Evolutionary conservation across 441 rosid genomes (phyloP).

Genomic region (Arabidopsis lyrata): DNA sequence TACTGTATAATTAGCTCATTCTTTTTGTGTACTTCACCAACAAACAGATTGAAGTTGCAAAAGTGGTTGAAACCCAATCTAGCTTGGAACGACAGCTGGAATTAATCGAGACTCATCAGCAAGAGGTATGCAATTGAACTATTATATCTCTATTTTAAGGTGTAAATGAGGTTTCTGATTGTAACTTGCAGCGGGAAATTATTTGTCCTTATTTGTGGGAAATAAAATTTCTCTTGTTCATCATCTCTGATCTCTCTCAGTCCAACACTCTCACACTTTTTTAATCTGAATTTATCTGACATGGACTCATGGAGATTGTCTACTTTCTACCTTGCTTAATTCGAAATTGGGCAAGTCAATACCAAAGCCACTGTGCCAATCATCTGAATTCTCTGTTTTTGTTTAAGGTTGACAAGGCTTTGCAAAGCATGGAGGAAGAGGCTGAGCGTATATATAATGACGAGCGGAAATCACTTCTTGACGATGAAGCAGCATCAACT

Average conservation of each 20-base stretch:
- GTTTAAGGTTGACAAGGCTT: constrained; percentile 83
- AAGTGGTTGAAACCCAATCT: constrained; percentile 93
- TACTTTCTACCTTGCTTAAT: not conserved
- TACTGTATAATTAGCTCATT: constrained; percentile 15
- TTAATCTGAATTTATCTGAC: not conserved
- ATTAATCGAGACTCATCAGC: constrained; percentile 96
- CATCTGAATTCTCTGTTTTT: constrained; percentile 10
- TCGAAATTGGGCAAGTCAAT: not conserved
- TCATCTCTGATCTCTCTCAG: constrained; percentile 7
- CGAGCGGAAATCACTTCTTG: constrained; percentile 76
- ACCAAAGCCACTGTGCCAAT: not conserved
- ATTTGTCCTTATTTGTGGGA: constrained; percentile 6
- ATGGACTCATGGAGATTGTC: not conserved
- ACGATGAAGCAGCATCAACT: constrained; percentile 95
- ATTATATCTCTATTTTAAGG: constrained; percentile 3
- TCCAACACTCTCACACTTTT: not conserved
- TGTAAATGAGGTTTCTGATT: constrained; percentile 8
- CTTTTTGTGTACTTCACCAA: constrained; percentile 29
- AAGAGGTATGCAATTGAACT: constrained; percentile 69
- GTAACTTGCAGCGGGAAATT: constrained; percentile 4
- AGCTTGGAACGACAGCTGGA: constrained; percentile 85
- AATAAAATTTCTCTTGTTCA: not conserved
- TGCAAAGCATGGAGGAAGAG: constrained; percentile 91
- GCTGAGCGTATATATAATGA: constrained; percentile 94
- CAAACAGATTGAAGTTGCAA: constrained; percentile 90